These are phyloP conservation scores for Fusarium sp. DNA, from an alignment of 2,329 filamentous ascomycete species.

Conservation along the genomic window DNA sequence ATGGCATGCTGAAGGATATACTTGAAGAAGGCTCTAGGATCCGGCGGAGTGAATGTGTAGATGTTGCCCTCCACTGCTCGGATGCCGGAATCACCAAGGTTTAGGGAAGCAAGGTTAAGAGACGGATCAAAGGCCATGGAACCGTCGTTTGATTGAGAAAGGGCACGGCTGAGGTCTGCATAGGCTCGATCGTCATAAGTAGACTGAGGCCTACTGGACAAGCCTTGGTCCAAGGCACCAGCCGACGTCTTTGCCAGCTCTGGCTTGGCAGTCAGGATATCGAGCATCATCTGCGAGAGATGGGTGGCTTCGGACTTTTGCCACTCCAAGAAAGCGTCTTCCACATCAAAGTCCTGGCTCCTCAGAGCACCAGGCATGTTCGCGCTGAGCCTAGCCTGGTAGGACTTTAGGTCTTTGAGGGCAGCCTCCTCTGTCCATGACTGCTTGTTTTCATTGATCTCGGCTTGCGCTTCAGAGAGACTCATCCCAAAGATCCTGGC, in stretches of 20 bases:
- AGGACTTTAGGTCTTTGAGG: conserved; percentile 90
- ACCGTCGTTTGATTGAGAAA: conserved; percentile 59
- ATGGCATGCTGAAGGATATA: conserved; percentile 84
- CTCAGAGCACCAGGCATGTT: conserved; percentile 82
- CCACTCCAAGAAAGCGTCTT: conserved; percentile 91
- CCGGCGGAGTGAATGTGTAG: conserved; percentile 91
- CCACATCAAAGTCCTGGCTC: conserved; percentile 88
- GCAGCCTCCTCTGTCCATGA: conserved; percentile 94
- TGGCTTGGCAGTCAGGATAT: conserved; percentile 87
- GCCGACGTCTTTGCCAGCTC: conserved; percentile 84
- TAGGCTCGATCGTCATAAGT: conserved; percentile 64
- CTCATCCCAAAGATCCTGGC: conserved; percentile 86
- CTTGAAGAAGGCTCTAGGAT: conserved; percentile 85
- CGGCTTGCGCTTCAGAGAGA: conserved; percentile 83
- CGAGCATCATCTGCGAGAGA: conserved; percentile 92
- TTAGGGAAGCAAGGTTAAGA: conserved; percentile 74
- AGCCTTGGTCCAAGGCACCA: conserved; percentile 65
- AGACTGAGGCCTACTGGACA: conserved; percentile 64
- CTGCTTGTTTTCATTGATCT: conserved; percentile 84
- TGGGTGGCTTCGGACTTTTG: conserved; percentile 89
- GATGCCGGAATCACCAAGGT: conserved; percentile 67
- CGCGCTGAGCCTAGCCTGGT: conserved; percentile 88
- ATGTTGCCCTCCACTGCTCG: conserved; percentile 71
- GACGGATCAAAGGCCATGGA: conserved; percentile 71
- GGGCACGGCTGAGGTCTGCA: conserved; percentile 63